Evolutionary conservation across 164 flowering plant species (phyloP).

Genomic region (Vitis rotundifolia): DNA sequence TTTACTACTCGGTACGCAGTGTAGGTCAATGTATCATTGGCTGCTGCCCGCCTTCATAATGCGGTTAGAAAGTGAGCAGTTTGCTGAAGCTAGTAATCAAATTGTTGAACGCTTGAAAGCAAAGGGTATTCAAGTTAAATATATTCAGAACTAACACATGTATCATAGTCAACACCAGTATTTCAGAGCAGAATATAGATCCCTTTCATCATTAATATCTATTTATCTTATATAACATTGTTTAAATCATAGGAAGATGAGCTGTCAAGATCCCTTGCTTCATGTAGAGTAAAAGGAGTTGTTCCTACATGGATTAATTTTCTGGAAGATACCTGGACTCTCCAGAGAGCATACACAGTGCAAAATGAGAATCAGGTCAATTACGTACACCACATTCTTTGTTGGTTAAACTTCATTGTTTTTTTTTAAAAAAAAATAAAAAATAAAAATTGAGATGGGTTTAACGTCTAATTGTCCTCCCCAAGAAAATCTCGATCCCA

Average conservation of each 20-base stretch:
- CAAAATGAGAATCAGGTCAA: slow-evolving; percentile 42
- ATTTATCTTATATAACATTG: background rate
- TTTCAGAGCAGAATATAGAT: no score
- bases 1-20: slow-evolving; percentile 7
- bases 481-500: no score
- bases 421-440: no score
- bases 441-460: no score
- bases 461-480: no score
- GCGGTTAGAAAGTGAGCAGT: slow-evolving; percentile 85
- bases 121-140: slow-evolving; percentile 45
- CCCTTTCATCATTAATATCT: background rate
- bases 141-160: background rate
- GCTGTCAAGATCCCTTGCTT: slow-evolving; percentile 41
- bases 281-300: slow-evolving; percentile 47
- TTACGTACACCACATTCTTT: slow-evolving; percentile 28
- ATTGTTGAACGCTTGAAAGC: slow-evolving; percentile 65
- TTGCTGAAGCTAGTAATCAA: slow-evolving; percentile 84
- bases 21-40: slow-evolving; percentile 63
- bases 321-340: slow-evolving; percentile 50
- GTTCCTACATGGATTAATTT: slow-evolving; percentile 51
- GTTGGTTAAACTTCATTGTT: background rate
- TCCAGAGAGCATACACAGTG: slow-evolving; percentile 33
- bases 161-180: background rate
- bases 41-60: slow-evolving; percentile 68
- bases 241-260: slow-evolving; percentile 53